Evolutionary conservation across 164 flowering plant species (phyloP).

Genomic region (Berberis thunbergii): DNA sequence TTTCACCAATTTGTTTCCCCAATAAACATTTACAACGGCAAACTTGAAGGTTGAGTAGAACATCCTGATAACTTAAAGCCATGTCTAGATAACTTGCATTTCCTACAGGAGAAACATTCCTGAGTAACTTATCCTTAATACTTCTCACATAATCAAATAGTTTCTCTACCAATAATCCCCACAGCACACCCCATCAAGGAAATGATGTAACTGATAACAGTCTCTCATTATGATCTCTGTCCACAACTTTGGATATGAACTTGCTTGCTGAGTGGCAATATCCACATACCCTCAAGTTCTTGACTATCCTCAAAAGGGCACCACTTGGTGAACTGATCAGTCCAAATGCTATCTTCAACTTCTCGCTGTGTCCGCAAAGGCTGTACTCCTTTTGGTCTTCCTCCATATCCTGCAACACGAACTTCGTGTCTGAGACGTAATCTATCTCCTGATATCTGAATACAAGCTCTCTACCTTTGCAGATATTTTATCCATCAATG

Average conservation of each 20-base stretch:
- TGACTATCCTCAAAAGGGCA: conserved; percentile 28
- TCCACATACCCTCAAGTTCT: conserved; percentile 30
- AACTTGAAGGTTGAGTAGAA: no score
- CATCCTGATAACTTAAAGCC: no score
- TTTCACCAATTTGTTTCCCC: no score
- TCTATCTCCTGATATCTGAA: conserved; percentile 18
- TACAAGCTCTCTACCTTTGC: conserved; percentile 21
- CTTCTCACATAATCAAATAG: not conserved
- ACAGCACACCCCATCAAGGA: conserved; percentile 26
- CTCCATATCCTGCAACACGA: conserved; percentile 27
- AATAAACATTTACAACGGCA: no score
- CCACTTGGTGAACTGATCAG: conserved; percentile 22
- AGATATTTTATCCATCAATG: conserved; percentile 19
- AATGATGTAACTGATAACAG: conserved; percentile 28
- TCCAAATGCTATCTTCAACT: conserved; percentile 35
- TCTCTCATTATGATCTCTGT: conserved; percentile 34
- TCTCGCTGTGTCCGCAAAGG: conserved; percentile 38
- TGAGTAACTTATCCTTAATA: no score
- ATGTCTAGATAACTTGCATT: no score
- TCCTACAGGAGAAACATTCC: no score
- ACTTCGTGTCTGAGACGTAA: conserved; percentile 24
- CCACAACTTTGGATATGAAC: conserved; percentile 24
- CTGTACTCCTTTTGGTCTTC: conserved; percentile 27
- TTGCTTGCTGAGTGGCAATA: conserved; percentile 34
- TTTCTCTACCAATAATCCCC: conserved; percentile 26